Percentiles rank a stretch among this genome's conserved stretches.
phyloP scores from a whole-genome alignment of 345 rosid species.

The Tarenaya hassleriana region DNA sequence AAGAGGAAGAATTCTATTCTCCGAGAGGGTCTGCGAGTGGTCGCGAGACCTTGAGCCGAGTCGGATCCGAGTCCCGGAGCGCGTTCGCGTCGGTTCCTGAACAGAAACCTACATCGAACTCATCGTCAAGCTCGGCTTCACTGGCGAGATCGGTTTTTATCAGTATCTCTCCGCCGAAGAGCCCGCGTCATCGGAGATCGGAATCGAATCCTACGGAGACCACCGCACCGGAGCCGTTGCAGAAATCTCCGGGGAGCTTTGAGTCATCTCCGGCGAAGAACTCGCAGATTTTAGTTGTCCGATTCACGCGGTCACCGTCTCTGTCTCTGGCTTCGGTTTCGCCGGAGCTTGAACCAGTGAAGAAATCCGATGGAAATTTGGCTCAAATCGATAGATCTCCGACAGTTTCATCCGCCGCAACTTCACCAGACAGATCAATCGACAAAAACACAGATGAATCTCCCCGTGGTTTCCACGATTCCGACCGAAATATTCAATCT shows the following conservation, averaged over 20 bases:
- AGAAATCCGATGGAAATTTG: conserved; percentile 26
- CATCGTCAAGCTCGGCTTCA: conserved; percentile 68
- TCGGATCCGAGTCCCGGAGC: conserved; percentile 77
- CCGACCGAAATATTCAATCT: conserved; percentile 31
- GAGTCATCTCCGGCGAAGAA: conserved; percentile 20
- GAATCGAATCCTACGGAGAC: conserved; percentile 33
- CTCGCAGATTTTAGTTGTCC: conserved; percentile 17
- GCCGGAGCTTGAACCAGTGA: conserved; percentile 26
- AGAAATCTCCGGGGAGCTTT: conserved; percentile 19
- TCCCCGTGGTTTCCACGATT: conserved; percentile 22
- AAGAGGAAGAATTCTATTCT: conserved; percentile 85
- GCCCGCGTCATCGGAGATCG: conserved; percentile 53
- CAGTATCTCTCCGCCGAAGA: conserved; percentile 76
- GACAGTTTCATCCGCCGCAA: conserved; percentile 35
- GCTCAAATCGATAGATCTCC: conserved; percentile 37
- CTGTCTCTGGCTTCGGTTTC: conserved; percentile 34
- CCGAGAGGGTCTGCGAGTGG: conserved; percentile 75
- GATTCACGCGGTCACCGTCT: conserved; percentile 32
- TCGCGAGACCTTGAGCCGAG: conserved; percentile 43
- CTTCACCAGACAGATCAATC: conserved; percentile 43
- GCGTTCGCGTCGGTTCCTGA: conserved; percentile 32
- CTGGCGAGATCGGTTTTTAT: conserved; percentile 70
- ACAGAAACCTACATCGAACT: conserved; percentile 34
- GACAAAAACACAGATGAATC: conserved; percentile 18
- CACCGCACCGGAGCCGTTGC: conserved; percentile 23